Conservation (phyloP, 73 alveolate genomes). For the Symbiodinium pilosum region DNA sequence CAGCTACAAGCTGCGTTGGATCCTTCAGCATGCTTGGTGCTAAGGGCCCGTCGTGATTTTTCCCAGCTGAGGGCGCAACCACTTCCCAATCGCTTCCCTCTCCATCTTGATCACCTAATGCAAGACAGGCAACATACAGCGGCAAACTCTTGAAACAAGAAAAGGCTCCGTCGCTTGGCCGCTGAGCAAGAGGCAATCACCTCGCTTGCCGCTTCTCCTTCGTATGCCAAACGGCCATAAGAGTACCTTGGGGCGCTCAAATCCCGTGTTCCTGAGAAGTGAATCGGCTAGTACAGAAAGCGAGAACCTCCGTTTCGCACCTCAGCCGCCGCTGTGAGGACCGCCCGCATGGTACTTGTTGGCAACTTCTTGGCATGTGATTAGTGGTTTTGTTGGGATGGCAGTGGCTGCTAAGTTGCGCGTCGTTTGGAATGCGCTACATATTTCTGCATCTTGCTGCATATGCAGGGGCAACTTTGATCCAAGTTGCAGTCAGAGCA, state of each 20-base stretch:
- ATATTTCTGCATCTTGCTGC: no score
- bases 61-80: neutral
- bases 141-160: neutral
- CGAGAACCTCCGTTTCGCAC: neutral
- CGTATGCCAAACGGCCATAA: constrained; percentile 85
- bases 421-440: no score
- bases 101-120: constrained; percentile 55
- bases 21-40: neutral
- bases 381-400: no score
- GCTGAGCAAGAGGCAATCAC: neutral
- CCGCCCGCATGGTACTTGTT: neutral
- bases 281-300: neutral
- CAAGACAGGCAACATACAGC: neutral
- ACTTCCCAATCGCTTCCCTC: constrained; percentile 75
- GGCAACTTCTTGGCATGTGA: no score
- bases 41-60: neutral
- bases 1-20: constrained; percentile 62
- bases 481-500: no score
- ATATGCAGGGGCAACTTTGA: no score
- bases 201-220: constrained; percentile 51
- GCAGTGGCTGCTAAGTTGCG: no score
- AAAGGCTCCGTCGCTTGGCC: neutral
- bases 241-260: neutral
- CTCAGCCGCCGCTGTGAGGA: constrained; percentile 10
- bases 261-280: neutral